phyloP scores from a whole-genome alignment of 2,329 filamentous ascomycete species.

The Alternaria sp. region DNA sequence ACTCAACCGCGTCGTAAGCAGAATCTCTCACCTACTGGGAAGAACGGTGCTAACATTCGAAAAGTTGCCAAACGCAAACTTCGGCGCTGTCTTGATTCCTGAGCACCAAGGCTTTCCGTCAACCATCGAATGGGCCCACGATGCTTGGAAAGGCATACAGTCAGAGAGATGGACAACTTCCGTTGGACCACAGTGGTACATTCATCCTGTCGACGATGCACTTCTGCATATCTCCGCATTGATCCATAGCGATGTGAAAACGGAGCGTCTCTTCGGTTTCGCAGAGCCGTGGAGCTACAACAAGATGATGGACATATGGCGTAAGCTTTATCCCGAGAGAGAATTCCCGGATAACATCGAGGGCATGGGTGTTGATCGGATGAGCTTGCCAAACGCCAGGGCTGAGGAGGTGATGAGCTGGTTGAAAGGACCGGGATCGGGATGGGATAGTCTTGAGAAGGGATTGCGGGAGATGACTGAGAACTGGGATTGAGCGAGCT shows the following conservation, averaged over 20 bases:
- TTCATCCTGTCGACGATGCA: slow-evolving; percentile 47
- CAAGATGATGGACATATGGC: slow-evolving; percentile 51
- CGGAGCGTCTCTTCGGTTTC: slow-evolving; percentile 65
- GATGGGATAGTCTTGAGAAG: slow-evolving; percentile 39
- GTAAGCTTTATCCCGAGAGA: slow-evolving; percentile 52
- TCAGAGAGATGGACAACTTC: slow-evolving; percentile 41
- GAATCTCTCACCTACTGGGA: fast-evolving
- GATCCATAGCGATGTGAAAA: slow-evolving; percentile 56
- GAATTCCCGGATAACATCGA: slow-evolving; percentile 40
- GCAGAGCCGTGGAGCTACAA: slow-evolving; percentile 60
- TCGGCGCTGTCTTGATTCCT: slow-evolving; percentile 49
- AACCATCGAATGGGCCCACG: slow-evolving; percentile 38
- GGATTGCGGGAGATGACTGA: slow-evolving; percentile 28
- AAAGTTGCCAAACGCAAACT: slow-evolving; percentile 48
- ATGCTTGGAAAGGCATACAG: slow-evolving; percentile 38
- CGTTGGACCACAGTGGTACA: slow-evolving; percentile 30
- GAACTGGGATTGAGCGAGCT: slow-evolving; percentile 7
- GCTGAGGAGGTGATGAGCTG: slow-evolving; percentile 41
- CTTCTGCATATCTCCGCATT: slow-evolving; percentile 63
- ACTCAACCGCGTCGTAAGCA: slow-evolving; percentile 51
- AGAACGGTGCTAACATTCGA: not conserved
- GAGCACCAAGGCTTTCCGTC: slow-evolving; percentile 45
- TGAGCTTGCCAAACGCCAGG: slow-evolving; percentile 29
- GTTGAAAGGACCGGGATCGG: slow-evolving; percentile 39
- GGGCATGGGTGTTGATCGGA: slow-evolving; percentile 27